phyloP scores from a whole-genome alignment of 2,329 filamentous ascomycete genomes.

The Ophiostoma fasciatum region DNA sequence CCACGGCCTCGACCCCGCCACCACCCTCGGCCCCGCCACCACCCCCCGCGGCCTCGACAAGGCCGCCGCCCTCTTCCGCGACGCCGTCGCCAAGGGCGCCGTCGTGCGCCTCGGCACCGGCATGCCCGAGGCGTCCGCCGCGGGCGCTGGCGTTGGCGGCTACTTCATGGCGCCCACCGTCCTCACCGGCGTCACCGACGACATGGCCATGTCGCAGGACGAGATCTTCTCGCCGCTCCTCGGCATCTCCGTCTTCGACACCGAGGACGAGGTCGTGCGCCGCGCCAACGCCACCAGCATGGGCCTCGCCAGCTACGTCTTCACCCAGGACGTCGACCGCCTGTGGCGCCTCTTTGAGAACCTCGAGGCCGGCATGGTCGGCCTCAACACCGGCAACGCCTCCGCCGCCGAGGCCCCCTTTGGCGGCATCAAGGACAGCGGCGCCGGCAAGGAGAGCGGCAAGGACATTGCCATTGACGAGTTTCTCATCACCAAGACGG shows the following conservation, averaged over 20 bases:
- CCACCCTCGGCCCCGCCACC: conserved; percentile 46
- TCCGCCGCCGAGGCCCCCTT: conserved; percentile 30
- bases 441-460: conserved; percentile 32
- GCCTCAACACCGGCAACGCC: conserved; percentile 39
- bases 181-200: conserved; percentile 29
- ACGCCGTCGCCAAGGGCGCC: conserved; percentile 48
- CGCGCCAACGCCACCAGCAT: conserved; percentile 43
- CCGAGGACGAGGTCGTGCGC: conserved; percentile 37
- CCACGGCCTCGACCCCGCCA: conserved; percentile 41
- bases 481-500: too few species aligned
- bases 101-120: conserved; percentile 48
- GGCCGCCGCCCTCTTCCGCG: conserved; percentile 42
- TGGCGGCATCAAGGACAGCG: conserved; percentile 34
- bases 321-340: conserved; percentile 32
- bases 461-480: too few species aligned
- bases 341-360: conserved; percentile 43
- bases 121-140: too few species aligned
- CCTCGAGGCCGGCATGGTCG: conserved; percentile 50
- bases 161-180: conserved; percentile 55
- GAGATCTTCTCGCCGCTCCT: conserved; percentile 46
- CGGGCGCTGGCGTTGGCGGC: conserved; percentile 33
- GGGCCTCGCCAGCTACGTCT: conserved; percentile 33
- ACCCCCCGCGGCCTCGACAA: conserved; percentile 41
- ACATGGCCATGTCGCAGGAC: conserved; percentile 34
- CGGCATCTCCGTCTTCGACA: conserved; percentile 39